Evolutionary conservation across 176 grass and related monocot genomes (phyloP), one percentile per base, ranked within the genome.

Genomic region (Saccharum officinarum): DNA sequence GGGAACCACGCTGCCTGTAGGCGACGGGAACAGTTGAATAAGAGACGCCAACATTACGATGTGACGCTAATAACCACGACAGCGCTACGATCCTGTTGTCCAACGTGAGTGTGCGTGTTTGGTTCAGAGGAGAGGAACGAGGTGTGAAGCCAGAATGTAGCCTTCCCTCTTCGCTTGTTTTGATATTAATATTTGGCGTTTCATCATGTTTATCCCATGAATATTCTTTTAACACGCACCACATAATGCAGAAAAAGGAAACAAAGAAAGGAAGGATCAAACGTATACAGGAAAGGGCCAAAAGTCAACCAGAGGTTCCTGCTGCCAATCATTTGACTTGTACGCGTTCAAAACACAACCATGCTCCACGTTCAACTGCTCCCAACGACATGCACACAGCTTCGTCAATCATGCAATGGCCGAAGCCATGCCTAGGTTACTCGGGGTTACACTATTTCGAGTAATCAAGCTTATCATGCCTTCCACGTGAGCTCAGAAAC

Each of bases 311-410:
- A 0, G 30, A 76, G 20, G 47, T 16, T 20, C 33, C 68, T 18
- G 23, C 54, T 52, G 5, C 42, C 25, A 65, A 28, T 60, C 67
- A 80, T 72, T 71, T 67, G 37, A 49, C 6, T 45, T 44, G 30
- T 18, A 6, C 45, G 5, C 3, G 40, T 71, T 31, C 10, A 73
- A 52, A 57, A 2, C 44, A 60, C n/a, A 86, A n/a, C 33, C 1
- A 7, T 55, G 77, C 69, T 54, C 44, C 57, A 6, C 41, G 80
- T 16, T 22, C 84, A 39, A 54, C 79, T 39, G 31, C 79, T 52
- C 11, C 45, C 7, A n/a, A 49, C 40, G 40, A 34, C 0, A 22
- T 45, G 42, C 0, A 42, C 59, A 61, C 3, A 0, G 41, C 40
- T 10, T 36, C 6, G 6, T 59, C 11, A 87, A 82, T 67, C 45